These are phyloP conservation scores for Ceriops zippeliana DNA, from an alignment of 345 rosid genomes.

Conservation along the genomic window DNA sequence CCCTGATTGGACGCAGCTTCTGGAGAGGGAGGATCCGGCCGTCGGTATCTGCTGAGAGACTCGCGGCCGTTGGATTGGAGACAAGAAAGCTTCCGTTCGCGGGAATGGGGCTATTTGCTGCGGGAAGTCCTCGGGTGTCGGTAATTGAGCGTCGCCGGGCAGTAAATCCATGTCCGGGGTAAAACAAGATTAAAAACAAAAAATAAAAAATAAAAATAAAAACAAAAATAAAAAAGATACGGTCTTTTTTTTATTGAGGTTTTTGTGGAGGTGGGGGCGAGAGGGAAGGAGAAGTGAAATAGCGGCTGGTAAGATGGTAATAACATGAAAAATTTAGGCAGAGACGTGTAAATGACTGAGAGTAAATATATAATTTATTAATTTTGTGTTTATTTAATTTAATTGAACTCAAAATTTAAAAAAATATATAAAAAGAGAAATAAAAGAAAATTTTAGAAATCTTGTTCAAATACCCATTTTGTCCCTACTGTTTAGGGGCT, in stretches of 20 bases:
- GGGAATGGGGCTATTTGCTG: slow-evolving; percentile 45
- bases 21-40: slow-evolving; percentile 39
- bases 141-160: slow-evolving; percentile 39
- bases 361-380: too few relatives aligned
- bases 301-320: neutral
- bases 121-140: slow-evolving; percentile 27
- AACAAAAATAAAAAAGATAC: neutral
- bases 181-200: neutral
- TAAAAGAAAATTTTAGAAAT: too few relatives aligned
- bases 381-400: too few relatives aligned
- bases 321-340: too few relatives aligned
- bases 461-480: too few relatives aligned
- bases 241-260: slow-evolving; percentile 4
- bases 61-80: slow-evolving; percentile 8
- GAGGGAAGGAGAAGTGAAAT: slow-evolving; percentile 1
- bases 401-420: too few relatives aligned
- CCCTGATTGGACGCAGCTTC: slow-evolving; percentile 66
- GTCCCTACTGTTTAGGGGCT: too few relatives aligned
- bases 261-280: neutral
- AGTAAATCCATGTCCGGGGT: slow-evolving; percentile 44
- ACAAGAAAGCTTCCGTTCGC: slow-evolving; percentile 14
- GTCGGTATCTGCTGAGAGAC: slow-evolving; percentile 10
- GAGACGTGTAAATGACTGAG: too few relatives aligned
- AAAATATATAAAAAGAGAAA: too few relatives aligned
- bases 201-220: neutral